Conservation (phyloP, 1,139 yeast species). For the Yamadazyma oceani region DNA sequence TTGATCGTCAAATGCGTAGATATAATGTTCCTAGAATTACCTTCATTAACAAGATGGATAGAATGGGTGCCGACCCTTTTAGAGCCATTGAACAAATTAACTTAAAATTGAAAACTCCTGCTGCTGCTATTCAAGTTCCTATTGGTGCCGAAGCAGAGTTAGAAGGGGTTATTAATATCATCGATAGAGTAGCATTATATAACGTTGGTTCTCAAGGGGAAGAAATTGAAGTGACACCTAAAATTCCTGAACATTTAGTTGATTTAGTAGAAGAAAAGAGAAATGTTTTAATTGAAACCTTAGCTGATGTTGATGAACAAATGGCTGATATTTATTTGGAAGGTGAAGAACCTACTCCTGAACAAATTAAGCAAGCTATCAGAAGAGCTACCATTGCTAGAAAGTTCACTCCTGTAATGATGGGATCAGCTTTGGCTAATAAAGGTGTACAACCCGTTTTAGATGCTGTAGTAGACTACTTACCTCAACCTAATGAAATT, state of each 20-base stretch:
- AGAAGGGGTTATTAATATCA: slow-evolving; percentile 87
- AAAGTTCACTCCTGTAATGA: slow-evolving; percentile 94
- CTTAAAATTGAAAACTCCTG: slow-evolving; percentile 82
- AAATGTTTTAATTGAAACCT: slow-evolving; percentile 78
- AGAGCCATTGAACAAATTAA: slow-evolving; percentile 90
- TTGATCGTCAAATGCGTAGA: slow-evolving; percentile 98
- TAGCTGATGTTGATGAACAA: slow-evolving; percentile 97
- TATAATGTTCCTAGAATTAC: slow-evolving; percentile 96
- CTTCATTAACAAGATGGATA: slow-evolving; percentile 96
- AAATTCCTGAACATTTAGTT: slow-evolving; percentile 72
- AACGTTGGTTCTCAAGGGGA: slow-evolving; percentile 96
- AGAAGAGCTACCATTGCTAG: slow-evolving; percentile 97
- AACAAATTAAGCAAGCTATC: slow-evolving; percentile 83
- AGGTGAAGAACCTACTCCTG: slow-evolving; percentile 81
- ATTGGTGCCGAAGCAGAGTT: slow-evolving; percentile 88
- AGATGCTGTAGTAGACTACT: slow-evolving; percentile 93
- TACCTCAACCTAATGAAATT: slow-evolving; percentile 93
- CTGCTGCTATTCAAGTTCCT: slow-evolving; percentile 98
- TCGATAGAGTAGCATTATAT: slow-evolving; percentile 81
- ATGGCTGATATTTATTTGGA: slow-evolving; percentile 91
- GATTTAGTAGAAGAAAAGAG: slow-evolving; percentile 85
- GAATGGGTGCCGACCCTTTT: slow-evolving; percentile 98
- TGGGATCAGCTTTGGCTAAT: slow-evolving; percentile 98
- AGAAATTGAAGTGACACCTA: slow-evolving; percentile 52
- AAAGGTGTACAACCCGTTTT: slow-evolving; percentile 92